phyloP scores from a whole-genome alignment of 768 basidiomycete genomes.

The Astraeus odoratus region DNA sequence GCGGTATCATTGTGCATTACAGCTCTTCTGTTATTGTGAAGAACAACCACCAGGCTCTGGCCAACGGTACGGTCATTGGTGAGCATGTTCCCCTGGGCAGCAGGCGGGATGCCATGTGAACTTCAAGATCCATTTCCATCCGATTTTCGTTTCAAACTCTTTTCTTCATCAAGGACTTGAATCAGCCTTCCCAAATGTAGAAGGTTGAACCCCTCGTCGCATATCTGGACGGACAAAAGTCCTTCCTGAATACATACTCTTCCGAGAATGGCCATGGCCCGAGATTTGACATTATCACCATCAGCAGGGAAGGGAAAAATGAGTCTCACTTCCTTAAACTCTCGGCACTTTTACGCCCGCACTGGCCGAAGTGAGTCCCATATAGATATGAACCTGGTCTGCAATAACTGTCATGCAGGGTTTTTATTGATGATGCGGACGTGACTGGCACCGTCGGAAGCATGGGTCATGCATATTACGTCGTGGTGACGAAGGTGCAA shows the following conservation, averaged over 20 bases:
- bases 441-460: conserved; percentile 40
- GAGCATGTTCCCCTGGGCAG: conserved; percentile 40
- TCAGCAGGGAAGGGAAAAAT: conserved; percentile 27
- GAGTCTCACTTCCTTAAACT: conserved; percentile 26
- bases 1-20: conserved; percentile 47
- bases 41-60: conserved; percentile 29
- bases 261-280: too few species aligned
- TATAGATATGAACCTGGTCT: not conserved
- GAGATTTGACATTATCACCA: conserved; percentile 27
- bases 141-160: conserved; percentile 43
- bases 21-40: conserved; percentile 32
- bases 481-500: conserved; percentile 28
- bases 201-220: conserved; percentile 22
- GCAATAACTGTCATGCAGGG: conserved; percentile 29
- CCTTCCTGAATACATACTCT: conserved; percentile 23
- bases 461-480: conserved; percentile 50
- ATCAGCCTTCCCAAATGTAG: conserved; percentile 14
- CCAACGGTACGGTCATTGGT: conserved; percentile 38
- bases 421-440: conserved; percentile 52
- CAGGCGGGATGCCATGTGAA: conserved; percentile 40
- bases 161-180: conserved; percentile 39
- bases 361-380: conserved; percentile 36
- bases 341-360: conserved; percentile 27
- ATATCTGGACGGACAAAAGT: conserved; percentile 18
- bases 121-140: conserved; percentile 44